phyloP scores from a whole-genome alignment of 2,329 filamentous ascomycete genomes.

The Raffaelea arxii region DNA sequence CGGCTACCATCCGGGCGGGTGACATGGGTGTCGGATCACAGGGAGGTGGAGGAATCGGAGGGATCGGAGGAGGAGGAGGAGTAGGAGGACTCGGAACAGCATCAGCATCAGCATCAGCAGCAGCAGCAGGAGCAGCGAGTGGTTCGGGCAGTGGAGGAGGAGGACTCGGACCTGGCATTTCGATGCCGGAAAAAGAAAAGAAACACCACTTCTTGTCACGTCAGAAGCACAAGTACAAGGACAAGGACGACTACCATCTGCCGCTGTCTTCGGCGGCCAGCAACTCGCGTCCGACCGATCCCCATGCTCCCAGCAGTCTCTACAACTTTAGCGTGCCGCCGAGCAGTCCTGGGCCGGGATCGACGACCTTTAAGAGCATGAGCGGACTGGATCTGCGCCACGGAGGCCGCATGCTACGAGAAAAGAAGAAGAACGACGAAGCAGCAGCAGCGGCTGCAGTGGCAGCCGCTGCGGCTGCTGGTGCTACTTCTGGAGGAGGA shows the following conservation, averaged over 20 bases:
- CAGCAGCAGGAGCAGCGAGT: not conserved
- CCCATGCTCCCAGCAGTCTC: constrained; percentile 62
- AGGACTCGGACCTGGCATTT: constrained; percentile 6
- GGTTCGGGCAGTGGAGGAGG: not conserved
- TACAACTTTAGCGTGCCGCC: constrained; percentile 71
- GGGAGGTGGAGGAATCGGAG: not conserved
- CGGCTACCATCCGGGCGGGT: constrained; percentile 61
- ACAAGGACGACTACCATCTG: constrained; percentile 62
- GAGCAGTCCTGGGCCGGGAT: constrained; percentile 59
- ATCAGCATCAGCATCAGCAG: constrained; percentile 1
- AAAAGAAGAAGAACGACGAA: constrained; percentile 65
- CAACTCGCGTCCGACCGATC: constrained; percentile 67
- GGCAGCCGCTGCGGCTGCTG: not conserved
- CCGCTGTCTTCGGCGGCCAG: constrained; percentile 67
- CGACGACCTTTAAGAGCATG: constrained; percentile 68
- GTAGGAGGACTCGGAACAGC: no score
- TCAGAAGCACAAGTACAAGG: constrained; percentile 67
- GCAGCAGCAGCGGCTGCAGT: constrained; percentile 2
- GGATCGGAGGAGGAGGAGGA: not conserved
- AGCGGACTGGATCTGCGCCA: constrained; percentile 72
- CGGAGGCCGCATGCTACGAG: constrained; percentile 63
- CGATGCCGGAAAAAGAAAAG: constrained; percentile 54
- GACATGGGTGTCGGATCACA: constrained; percentile 26
- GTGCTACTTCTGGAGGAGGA: constrained; percentile 14
- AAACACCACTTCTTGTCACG: constrained; percentile 72